These are phyloP conservation scores for Eucalyptus marginata DNA, from an alignment of 345 rosid species.

Conservation along the genomic window DNA sequence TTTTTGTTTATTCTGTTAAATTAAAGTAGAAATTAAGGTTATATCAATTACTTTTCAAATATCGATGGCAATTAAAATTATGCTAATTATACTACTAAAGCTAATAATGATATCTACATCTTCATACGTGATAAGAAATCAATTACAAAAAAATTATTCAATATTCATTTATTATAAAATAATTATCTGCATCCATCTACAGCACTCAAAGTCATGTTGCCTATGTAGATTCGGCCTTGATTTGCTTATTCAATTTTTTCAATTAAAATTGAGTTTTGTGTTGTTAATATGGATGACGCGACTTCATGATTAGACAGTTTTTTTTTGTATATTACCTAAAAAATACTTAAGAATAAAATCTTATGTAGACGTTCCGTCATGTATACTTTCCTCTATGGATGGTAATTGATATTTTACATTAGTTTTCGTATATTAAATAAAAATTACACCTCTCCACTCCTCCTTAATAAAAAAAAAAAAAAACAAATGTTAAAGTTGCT, in stretches of 20 bases:
- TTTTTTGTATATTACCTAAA: neutral
- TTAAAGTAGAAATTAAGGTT: neutral
- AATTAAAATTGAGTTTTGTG: neutral
- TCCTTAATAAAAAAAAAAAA: neutral
- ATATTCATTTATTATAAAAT: neutral
- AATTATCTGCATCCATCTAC: neutral
- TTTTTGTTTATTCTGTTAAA: neutral
- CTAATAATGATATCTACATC: neutral
- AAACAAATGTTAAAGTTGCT: neutral
- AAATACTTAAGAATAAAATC: neutral
- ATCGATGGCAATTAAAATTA: neutral
- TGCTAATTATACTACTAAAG: neutral
- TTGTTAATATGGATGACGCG: neutral
- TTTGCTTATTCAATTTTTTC: neutral
- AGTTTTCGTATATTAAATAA: neutral
- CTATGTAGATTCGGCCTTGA: neutral
- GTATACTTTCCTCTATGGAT: neutral
- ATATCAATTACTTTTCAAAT: neutral
- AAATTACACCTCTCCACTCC: neutral
- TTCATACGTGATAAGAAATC: neutral
- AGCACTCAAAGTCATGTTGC: neutral
- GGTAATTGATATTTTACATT: neutral
- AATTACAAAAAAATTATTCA: neutral
- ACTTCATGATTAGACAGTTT: neutral
- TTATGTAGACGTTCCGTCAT: rapidly evolving